Percentiles rank a stretch among this genome's conserved stretches.
phyloP scores from a whole-genome alignment of 371 early-diverging fungal species.

The Conidiobolus incongruus region DNA sequence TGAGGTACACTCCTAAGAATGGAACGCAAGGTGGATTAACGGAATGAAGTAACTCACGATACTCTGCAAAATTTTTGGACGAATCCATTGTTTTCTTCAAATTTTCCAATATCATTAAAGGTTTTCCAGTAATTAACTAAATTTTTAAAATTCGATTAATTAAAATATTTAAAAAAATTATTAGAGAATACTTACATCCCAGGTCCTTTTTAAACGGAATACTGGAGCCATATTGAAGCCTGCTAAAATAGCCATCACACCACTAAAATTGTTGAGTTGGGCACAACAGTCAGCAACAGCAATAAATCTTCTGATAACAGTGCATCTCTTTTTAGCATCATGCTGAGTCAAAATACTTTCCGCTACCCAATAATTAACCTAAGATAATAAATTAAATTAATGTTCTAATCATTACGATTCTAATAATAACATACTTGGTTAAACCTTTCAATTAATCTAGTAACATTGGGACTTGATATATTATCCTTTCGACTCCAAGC shows the following conservation, averaged over 20 bases:
- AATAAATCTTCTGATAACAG: constrained; percentile 59
- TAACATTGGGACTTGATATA: constrained; percentile 33
- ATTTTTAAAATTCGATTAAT: background rate
- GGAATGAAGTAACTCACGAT: constrained; percentile 58
- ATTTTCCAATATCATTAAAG: constrained; percentile 18
- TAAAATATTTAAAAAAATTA: background rate
- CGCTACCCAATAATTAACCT: constrained; percentile 73
- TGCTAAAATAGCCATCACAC: constrained; percentile 72
- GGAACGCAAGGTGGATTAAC: constrained; percentile 83
- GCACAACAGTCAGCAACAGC: constrained; percentile 56
- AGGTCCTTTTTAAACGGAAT: constrained; percentile 69
- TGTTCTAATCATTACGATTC: background rate
- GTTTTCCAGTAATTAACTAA: background rate
- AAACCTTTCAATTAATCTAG: constrained; percentile 44
- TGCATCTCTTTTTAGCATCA: constrained; percentile 52
- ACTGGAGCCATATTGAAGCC: constrained; percentile 75
- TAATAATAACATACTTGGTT: constrained; percentile 13
- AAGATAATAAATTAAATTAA: constrained; percentile 8
- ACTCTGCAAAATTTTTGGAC: constrained; percentile 55
- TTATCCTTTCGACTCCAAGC: constrained; percentile 60
- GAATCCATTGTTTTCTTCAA: constrained; percentile 52
- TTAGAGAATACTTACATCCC: constrained; percentile 21
- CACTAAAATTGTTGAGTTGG: constrained; percentile 73
- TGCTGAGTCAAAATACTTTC: constrained; percentile 53
- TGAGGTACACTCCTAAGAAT: constrained; percentile 65